phyloP scores from a whole-genome alignment of 495 filamentous ascomycete species.

The Aspergillus steynii region DNA sequence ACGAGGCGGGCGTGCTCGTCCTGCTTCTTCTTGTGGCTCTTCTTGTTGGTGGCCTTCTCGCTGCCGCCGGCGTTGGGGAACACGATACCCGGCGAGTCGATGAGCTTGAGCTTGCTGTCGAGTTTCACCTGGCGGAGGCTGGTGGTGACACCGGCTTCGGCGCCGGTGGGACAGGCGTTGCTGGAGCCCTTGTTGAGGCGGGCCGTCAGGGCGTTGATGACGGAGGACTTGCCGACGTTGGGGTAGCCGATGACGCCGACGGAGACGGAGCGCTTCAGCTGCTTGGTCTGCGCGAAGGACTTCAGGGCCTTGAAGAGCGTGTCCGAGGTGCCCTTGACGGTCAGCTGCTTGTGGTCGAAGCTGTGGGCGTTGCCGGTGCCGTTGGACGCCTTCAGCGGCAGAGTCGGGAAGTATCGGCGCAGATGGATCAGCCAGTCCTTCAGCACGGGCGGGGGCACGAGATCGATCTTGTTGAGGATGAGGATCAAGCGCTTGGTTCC shows the following conservation, averaged over 20 bases:
- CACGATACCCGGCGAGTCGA: constrained; percentile 95
- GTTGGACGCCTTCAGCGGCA: constrained; percentile 84
- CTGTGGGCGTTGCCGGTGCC: constrained; percentile 82
- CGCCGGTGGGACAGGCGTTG: constrained; percentile 81
- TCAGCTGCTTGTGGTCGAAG: constrained; percentile 89
- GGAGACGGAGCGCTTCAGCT: constrained; percentile 84
- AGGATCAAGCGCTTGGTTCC: constrained; percentile 89
- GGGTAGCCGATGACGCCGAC: constrained; percentile 96
- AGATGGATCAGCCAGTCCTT: constrained; percentile 84
- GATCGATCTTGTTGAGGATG: constrained; percentile 95
- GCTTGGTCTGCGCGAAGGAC: constrained; percentile 78
- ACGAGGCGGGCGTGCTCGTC: constrained; percentile 82
- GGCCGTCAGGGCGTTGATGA: constrained; percentile 90
- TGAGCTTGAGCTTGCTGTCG: constrained; percentile 89
- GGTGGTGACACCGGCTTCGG: constrained; percentile 93
- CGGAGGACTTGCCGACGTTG: constrained; percentile 95
- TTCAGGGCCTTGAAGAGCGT: constrained; percentile 91
- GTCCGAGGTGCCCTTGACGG: constrained; percentile 80
- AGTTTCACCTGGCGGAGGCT: constrained; percentile 86
- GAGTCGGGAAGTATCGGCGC: constrained; percentile 87
- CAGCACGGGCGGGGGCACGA: constrained; percentile 78
- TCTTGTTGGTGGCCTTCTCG: constrained; percentile 52
- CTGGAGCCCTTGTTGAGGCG: constrained; percentile 67
- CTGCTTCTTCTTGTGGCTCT: constrained; percentile 48
- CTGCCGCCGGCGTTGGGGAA: constrained; percentile 63